Conservation (phyloP, 306 rosid species). For the Trifolium fragiferum region DNA sequence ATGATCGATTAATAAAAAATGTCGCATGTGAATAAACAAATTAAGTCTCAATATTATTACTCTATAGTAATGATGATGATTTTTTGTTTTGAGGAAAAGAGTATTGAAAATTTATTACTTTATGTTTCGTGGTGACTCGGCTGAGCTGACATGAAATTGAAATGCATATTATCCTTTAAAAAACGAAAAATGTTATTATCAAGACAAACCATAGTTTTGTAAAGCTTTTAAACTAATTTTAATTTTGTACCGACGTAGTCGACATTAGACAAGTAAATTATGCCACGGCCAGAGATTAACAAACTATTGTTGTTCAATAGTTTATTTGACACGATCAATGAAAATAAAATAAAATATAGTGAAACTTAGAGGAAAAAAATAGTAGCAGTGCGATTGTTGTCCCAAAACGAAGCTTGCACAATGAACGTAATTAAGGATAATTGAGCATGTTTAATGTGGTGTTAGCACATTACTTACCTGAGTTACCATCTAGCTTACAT, state of each 20-base stretch:
- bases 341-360: conserved; percentile 2
- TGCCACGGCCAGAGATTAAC: conserved; percentile 2
- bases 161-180: conserved; percentile 1
- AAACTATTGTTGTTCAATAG: background rate
- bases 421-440: background rate
- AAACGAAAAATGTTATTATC: conserved; percentile 1
- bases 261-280: conserved; percentile 5
- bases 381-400: background rate
- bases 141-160: conserved; percentile 20
- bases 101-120: background rate
- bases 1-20: too few relatives aligned
- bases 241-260: background rate
- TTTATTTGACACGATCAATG: conserved; percentile 18
- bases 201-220: background rate
- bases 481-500: too few relatives aligned
- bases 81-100: background rate
- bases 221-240: background rate
- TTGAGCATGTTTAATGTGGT: background rate
- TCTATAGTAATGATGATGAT: background rate
- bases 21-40: background rate
- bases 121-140: background rate
- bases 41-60: too few relatives aligned
- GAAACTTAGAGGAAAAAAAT: background rate
- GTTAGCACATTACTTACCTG: background rate
- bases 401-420: background rate